Conservation (phyloP, 1,284 basidiomycete genomes). For the Cutaneotrichosporon dermatis region DNA sequence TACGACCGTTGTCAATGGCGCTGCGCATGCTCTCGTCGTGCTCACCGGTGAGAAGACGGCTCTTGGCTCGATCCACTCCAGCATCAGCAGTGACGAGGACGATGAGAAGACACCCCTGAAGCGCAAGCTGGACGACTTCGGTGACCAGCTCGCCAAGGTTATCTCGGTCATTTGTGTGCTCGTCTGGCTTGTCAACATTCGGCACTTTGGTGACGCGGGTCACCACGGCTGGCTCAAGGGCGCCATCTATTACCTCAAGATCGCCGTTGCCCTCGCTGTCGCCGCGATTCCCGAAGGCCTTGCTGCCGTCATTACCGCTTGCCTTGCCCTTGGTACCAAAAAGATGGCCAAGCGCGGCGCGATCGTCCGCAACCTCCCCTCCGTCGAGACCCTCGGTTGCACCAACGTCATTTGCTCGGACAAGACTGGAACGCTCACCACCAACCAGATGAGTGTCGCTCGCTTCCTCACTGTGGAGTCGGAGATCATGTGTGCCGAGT, state of each 20-base stretch:
- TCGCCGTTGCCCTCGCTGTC: conserved; percentile 91
- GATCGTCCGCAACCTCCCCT: conserved; percentile 91
- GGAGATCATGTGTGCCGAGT: conserved; percentile 59
- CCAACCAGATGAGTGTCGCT: conserved; percentile 92
- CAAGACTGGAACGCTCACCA: conserved; percentile 93
- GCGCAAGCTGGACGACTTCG: conserved; percentile 92
- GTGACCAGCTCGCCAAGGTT: conserved; percentile 91
- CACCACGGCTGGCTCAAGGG: conserved; percentile 86
- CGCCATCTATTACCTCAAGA: conserved; percentile 96
- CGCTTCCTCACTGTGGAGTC: conserved; percentile 65
- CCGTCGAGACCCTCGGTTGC: conserved; percentile 91
- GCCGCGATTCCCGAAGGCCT: conserved; percentile 94
- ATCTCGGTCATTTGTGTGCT: conserved; percentile 91
- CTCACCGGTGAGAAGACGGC: conserved; percentile 80
- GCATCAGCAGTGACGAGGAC: conserved; percentile 56
- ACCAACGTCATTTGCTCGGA: conserved; percentile 96
- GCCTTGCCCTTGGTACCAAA: conserved; percentile 88
- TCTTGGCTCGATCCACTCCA: conserved; percentile 91
- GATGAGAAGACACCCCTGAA: conserved; percentile 92
- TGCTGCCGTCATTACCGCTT: conserved; percentile 94
- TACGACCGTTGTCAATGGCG: conserved; percentile 89
- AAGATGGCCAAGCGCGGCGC: conserved; percentile 98
- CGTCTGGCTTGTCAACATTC: conserved; percentile 91
- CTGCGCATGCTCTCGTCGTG: conserved; percentile 74
- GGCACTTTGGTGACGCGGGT: conserved; percentile 86